Conservation (phyloP, 768 basidiomycete genomes). For the Daedaleopsis sinensis region DNA sequence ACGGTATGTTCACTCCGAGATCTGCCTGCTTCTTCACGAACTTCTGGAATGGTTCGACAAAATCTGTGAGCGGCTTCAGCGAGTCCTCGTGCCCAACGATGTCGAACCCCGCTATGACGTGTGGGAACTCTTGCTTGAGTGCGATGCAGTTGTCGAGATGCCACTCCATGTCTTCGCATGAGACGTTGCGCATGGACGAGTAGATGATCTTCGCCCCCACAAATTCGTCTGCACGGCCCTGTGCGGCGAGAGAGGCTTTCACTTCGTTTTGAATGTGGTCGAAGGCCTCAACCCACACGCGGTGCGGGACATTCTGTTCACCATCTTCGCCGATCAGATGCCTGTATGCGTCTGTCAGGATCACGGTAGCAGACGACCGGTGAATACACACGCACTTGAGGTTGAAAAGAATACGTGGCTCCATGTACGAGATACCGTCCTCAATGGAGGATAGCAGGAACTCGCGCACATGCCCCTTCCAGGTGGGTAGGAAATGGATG, state of each 20-base stretch:
- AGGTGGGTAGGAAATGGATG: conserved; percentile 58
- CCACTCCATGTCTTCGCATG: conserved; percentile 59
- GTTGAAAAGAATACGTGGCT: conserved; percentile 70
- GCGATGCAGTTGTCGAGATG: conserved; percentile 73
- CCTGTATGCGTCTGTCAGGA: conserved; percentile 34
- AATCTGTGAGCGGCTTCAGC: conserved; percentile 60
- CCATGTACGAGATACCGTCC: conserved; percentile 74
- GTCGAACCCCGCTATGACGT: conserved; percentile 77
- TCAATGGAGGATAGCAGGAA: conserved; percentile 64
- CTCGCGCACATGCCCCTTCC: conserved; percentile 58
- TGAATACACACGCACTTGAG: too few relatives aligned
- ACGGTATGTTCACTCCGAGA: conserved; percentile 66
- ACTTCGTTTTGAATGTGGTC: conserved; percentile 54
- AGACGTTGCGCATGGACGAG: conserved; percentile 58
- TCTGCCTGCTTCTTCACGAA: conserved; percentile 62
- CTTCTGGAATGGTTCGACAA: conserved; percentile 58
- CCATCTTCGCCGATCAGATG: conserved; percentile 62
- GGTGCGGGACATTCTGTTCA: conserved; percentile 56
- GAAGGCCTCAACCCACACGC: conserved; percentile 60
- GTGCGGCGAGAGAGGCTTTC: conserved; percentile 49
- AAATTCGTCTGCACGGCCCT: conserved; percentile 63
- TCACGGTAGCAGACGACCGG: background rate
- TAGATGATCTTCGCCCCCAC: conserved; percentile 78
- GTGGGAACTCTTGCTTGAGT: conserved; percentile 74
- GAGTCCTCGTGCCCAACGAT: conserved; percentile 77